Percentiles rank a stretch among this genome's conserved stretches.
These are phyloP conservation scores for Spongispora temasekensis DNA, from an alignment of 1,284 basidiomycete genomes.

Conservation along the genomic window DNA sequence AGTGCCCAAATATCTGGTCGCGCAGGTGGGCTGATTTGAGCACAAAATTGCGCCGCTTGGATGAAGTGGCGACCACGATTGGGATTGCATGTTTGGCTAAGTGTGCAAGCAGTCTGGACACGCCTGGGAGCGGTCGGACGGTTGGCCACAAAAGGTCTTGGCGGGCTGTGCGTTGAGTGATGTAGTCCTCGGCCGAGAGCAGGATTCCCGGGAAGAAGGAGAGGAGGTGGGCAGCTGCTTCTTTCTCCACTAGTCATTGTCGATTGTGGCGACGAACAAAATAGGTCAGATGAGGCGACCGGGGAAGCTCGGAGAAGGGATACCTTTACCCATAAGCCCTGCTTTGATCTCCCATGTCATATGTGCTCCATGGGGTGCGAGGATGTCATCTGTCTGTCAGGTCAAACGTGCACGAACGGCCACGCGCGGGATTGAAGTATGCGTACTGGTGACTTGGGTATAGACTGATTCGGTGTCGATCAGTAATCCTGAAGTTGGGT, in stretches of 20 bases:
- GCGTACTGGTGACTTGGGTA: constrained; percentile 73
- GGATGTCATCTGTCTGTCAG: constrained; percentile 51
- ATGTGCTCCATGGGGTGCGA: constrained; percentile 66
- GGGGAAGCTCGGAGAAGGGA: constrained; percentile 22
- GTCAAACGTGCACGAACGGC: constrained; percentile 8
- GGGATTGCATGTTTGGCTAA: constrained; percentile 65
- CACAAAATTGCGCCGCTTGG: constrained; percentile 60
- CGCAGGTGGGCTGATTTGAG: constrained; percentile 63
- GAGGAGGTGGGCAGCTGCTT: constrained; percentile 64
- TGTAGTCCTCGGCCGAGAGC: constrained; percentile 60
- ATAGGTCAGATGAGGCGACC: neutral
- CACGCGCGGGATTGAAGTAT: constrained; percentile 2
- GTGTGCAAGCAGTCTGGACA: constrained; percentile 62
- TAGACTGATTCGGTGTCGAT: constrained; percentile 76
- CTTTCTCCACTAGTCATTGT: constrained; percentile 74
- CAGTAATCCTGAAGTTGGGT: constrained; percentile 49
- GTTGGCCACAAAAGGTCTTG: constrained; percentile 70
- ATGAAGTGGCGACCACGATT: constrained; percentile 77
- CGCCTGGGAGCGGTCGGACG: constrained; percentile 68
- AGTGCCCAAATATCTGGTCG: constrained; percentile 51
- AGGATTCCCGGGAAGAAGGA: constrained; percentile 73
- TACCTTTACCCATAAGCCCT: constrained; percentile 81
- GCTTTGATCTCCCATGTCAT: constrained; percentile 87
- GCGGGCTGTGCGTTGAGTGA: constrained; percentile 51
- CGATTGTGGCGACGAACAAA: constrained; percentile 2